A percentile compares a stretch with the other conserved stretches of the same genome.
Conservation (phyloP, 164 flowering plant species). For the Pachysandra terminalis region DNA sequence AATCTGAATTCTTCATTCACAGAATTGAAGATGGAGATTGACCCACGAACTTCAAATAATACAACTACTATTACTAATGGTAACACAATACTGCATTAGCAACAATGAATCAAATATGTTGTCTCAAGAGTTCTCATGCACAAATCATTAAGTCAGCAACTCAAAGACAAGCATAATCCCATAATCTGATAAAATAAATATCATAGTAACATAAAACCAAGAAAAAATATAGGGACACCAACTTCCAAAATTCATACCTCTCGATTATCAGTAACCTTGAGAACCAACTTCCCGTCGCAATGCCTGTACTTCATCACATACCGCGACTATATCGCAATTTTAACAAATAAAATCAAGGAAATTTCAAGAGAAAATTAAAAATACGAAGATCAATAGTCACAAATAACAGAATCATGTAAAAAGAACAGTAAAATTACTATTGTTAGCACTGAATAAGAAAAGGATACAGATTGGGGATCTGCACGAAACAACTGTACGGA, state of each 20-base stretch:
- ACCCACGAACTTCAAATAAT: too few species aligned
- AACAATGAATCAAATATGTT: too few species aligned
- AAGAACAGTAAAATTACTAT: neutral
- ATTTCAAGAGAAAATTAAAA: neutral
- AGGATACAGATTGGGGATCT: slow-evolving; percentile 72
- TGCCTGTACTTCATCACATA: slow-evolving; percentile 83
- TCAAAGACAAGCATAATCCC: neutral
- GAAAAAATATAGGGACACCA: neutral
- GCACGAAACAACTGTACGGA: slow-evolving; percentile 86
- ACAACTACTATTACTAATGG: too few species aligned
- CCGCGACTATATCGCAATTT: slow-evolving; percentile 45
- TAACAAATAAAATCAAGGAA: slow-evolving; percentile 9
- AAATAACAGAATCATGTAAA: neutral
- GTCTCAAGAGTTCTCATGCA: too few species aligned
- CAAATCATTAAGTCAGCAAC: too few species aligned
- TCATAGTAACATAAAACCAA: neutral
- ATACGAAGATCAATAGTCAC: neutral
- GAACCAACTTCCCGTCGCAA: slow-evolving; percentile 92
- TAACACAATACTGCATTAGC: too few species aligned
- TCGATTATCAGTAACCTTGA: slow-evolving; percentile 87
- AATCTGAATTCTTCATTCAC: too few species aligned
- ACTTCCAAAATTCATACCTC: slow-evolving; percentile 41
- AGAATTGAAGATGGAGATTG: too few species aligned
- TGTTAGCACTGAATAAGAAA: slow-evolving; percentile 1
- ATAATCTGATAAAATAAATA: neutral